These are phyloP conservation scores for Myriosclerotinia scirpicola DNA, from an alignment of 2,329 filamentous ascomycete species.

Conservation along the genomic window DNA sequence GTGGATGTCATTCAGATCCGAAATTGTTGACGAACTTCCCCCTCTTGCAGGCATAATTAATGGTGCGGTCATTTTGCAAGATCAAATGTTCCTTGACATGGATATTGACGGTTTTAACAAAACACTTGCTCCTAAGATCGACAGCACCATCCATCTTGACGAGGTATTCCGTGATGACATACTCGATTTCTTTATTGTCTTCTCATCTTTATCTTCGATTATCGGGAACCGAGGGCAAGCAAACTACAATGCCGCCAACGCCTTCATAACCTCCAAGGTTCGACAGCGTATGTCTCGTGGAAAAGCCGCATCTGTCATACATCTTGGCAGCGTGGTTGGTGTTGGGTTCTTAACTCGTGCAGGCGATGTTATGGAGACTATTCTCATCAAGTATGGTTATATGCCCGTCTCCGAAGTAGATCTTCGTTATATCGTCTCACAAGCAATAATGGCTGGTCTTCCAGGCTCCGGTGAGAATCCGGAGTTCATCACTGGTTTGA, in stretches of 20 bases:
- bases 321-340: conserved; percentile 52
- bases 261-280: no score
- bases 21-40: conserved; percentile 14
- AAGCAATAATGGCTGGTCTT: conserved; percentile 44
- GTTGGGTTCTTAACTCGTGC: conserved; percentile 42
- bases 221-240: conserved; percentile 42
- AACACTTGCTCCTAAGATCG: conserved; percentile 42
- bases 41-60: conserved; percentile 46
- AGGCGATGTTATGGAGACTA: conserved; percentile 1
- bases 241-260: conserved; percentile 45
- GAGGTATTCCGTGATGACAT: conserved; percentile 35
- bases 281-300: conserved; percentile 44
- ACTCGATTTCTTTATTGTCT: conserved; percentile 47
- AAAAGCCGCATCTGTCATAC: conserved; percentile 49
- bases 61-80: conserved; percentile 46
- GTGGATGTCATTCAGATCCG: no score
- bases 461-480: background rate
- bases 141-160: conserved; percentile 41
- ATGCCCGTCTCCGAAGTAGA: conserved; percentile 42
- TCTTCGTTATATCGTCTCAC: conserved; percentile 46
- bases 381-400: conserved; percentile 7
- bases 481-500: conserved; percentile 23
- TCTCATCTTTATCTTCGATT: conserved; percentile 42
- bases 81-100: conserved; percentile 41
- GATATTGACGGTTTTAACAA: conserved; percentile 32